phyloP scores from a whole-genome alignment of 768 basidiomycete species.

The Lactifluus echinatus region DNA sequence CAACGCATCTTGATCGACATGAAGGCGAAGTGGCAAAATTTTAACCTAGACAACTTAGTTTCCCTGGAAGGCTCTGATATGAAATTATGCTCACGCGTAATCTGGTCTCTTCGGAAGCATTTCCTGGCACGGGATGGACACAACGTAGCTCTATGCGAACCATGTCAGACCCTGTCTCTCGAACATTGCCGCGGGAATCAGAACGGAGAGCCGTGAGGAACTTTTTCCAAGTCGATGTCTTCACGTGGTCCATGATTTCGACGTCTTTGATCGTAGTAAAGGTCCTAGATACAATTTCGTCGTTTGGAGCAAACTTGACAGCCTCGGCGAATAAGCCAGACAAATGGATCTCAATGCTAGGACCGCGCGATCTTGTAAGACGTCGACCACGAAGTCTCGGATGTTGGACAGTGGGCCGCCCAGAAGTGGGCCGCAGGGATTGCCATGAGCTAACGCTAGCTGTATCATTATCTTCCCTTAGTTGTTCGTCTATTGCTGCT shows the following conservation, averaged over 20 bases:
- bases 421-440: constrained; percentile 47
- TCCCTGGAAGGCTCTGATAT: neutral
- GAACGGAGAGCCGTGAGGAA: constrained; percentile 82
- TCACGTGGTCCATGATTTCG: constrained; percentile 95
- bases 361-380: constrained; percentile 62
- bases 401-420: constrained; percentile 21
- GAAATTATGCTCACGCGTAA: constrained; percentile 46
- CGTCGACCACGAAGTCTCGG: constrained; percentile 34
- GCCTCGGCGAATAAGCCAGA: constrained; percentile 54
- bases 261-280: constrained; percentile 61
- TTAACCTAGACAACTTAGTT: constrained; percentile 52
- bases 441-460: constrained; percentile 87
- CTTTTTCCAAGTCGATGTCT: constrained; percentile 97
- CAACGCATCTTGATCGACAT: constrained; percentile 97
- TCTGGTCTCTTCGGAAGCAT: constrained; percentile 66
- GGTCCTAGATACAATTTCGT: constrained; percentile 53
- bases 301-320: constrained; percentile 51
- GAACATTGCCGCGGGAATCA: constrained; percentile 78
- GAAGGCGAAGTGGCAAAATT: constrained; percentile 79
- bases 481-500: constrained; percentile 88
- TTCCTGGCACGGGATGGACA: constrained; percentile 62
- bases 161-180: constrained; percentile 92
- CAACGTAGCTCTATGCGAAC: constrained; percentile 73
- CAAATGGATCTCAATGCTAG: constrained; percentile 81
- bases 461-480: constrained; percentile 68